Percentiles rank a stretch among this genome's conserved stretches.
phyloP scores from a whole-genome alignment of 1,139 yeast species.

The Candida sp. region DNA sequence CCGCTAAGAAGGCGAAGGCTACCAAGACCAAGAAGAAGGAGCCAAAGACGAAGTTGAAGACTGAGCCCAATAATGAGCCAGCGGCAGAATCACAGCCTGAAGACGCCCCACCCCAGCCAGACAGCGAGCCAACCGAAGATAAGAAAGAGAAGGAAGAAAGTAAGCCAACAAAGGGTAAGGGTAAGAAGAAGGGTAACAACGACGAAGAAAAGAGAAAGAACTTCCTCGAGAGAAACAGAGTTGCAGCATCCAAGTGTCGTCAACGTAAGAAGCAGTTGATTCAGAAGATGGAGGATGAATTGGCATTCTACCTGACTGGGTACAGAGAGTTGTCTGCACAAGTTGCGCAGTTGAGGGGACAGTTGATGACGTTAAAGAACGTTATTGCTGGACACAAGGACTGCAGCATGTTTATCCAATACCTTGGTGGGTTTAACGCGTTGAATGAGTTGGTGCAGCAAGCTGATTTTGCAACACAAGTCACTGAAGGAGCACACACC shows the following conservation, averaged over 20 bases:
- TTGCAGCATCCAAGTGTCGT: constrained; percentile 96
- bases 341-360: constrained; percentile 60
- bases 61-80: constrained; percentile 9
- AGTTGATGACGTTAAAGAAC: constrained; percentile 55
- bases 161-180: constrained; percentile 1
- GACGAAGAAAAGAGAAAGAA: constrained; percentile 70
- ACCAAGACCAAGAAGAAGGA: constrained; percentile 5
- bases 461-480: constrained; percentile 29
- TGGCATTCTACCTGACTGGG: constrained; percentile 68
- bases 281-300: constrained; percentile 80
- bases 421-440: constrained; percentile 44
- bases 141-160: not conserved
- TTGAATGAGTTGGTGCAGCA: constrained; percentile 36
- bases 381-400: constrained; percentile 42
- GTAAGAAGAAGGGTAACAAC: constrained; percentile 4
- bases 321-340: constrained; percentile 70
- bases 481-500: constrained; percentile 19
- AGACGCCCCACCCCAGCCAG: constrained; percentile 13
- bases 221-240: constrained; percentile 88
- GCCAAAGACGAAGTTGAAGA: constrained; percentile 10
- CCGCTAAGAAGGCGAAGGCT: constrained; percentile 8
- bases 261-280: constrained; percentile 93
- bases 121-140: constrained; percentile 7
- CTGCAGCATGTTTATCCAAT: constrained; percentile 35
- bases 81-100: constrained; percentile 12